Evolutionary conservation across 2,329 filamentous ascomycete species (phyloP).

Genomic region (Calonectria pseudoreteaudii): DNA sequence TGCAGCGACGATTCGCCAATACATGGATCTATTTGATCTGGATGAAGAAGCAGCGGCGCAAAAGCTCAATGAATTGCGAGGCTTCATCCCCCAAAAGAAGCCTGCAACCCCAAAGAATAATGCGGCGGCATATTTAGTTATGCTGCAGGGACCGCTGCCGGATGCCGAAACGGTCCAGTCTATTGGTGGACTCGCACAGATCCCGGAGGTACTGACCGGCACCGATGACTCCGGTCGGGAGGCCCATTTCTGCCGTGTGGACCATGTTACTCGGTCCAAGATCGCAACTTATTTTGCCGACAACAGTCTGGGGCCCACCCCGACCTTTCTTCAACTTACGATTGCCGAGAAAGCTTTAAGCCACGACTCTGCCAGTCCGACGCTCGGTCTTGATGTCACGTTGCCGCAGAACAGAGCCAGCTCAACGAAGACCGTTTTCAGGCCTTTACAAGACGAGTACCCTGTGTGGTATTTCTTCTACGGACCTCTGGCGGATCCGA

Average conservation of each 20-base stretch:
- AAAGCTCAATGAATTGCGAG: slow-evolving; percentile 18
- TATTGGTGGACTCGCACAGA: slow-evolving; percentile 12
- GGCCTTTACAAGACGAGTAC: slow-evolving; percentile 21
- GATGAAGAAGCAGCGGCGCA: slow-evolving; percentile 7
- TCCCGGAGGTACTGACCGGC: slow-evolving; percentile 20
- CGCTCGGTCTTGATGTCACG: slow-evolving; percentile 19
- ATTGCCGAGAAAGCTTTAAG: slow-evolving; percentile 19
- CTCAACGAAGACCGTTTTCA: not conserved
- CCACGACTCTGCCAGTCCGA: not conserved
- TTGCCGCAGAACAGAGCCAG: slow-evolving; percentile 22
- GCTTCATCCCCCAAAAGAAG: slow-evolving; percentile 3
- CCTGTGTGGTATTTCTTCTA: slow-evolving; percentile 28
- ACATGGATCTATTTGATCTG: slow-evolving; percentile 26
- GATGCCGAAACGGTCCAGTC: slow-evolving; percentile 12
- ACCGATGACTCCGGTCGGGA: slow-evolving; percentile 18
- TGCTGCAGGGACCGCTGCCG: slow-evolving; percentile 3
- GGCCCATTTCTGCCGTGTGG: slow-evolving; percentile 25
- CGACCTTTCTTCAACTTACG: slow-evolving; percentile 26
- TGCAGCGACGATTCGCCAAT: slow-evolving; percentile 6
- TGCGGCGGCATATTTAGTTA: slow-evolving; percentile 23
- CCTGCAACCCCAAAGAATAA: not conserved
- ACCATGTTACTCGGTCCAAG: slow-evolving; percentile 1
- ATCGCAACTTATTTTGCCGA: slow-evolving; percentile 20
- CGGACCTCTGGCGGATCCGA: slow-evolving; percentile 15
- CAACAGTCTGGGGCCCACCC: not conserved